Conservation (phyloP, 176 grass and related monocot genomes). For the Metroxylon sagu region DNA sequence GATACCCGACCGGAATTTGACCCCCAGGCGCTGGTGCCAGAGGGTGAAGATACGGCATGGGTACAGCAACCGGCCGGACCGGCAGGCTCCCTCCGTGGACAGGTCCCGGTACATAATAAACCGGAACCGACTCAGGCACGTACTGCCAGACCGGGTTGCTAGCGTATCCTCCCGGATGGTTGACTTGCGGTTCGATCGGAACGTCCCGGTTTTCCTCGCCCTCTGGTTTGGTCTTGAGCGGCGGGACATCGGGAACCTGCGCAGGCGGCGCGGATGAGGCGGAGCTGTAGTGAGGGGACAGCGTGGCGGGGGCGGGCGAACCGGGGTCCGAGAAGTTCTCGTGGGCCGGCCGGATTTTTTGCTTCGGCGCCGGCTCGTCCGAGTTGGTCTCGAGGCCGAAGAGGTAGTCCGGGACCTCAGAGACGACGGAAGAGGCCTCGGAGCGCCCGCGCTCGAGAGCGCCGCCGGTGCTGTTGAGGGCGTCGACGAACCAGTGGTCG, state of each 20-base stretch:
- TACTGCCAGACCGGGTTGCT: background rate
- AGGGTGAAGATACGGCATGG: background rate
- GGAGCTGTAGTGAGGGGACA: background rate
- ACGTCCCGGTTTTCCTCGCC: background rate
- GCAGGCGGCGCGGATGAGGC: background rate
- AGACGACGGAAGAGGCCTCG: conserved; percentile 59
- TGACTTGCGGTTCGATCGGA: background rate
- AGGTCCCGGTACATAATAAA: conserved; percentile 5
- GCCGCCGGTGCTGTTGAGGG: background rate
- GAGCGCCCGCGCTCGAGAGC: conserved; percentile 46
- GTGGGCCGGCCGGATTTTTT: background rate
- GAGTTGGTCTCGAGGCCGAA: conserved; percentile 48
- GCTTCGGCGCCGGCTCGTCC: conserved; percentile 35
- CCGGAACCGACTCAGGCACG: background rate
- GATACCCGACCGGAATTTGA: conserved; percentile 1
- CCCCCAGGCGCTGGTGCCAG: background rate
- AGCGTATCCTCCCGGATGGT: background rate
- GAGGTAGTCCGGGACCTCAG: conserved; percentile 72
- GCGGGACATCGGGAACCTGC: background rate
- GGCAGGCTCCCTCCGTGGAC: conserved; percentile 6
- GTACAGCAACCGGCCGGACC: background rate
- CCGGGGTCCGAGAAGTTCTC: background rate
- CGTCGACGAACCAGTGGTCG: conserved; percentile 12
- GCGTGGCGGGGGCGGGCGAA: background rate
- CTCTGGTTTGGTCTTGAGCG: conserved; percentile 4